Evolutionary conservation across 2,329 filamentous ascomycete species (phyloP).

Genomic region (Fusarium bactridioides): DNA sequence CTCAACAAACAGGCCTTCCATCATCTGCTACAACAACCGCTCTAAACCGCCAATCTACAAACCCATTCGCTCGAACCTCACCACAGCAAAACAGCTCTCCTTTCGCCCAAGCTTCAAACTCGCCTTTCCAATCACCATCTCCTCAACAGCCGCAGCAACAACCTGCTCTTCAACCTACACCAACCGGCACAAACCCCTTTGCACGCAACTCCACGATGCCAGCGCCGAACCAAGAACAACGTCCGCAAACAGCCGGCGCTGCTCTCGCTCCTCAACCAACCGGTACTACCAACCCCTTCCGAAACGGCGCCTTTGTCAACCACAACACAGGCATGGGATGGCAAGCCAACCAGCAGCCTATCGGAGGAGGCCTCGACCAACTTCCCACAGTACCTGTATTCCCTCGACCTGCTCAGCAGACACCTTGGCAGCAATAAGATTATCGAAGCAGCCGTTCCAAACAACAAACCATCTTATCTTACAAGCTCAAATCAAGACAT

Average conservation of each 20-base stretch:
- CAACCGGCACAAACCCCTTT: slow-evolving; percentile 68
- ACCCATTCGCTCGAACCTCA: slow-evolving; percentile 81
- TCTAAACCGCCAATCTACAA: slow-evolving; percentile 74
- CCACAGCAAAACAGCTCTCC: slow-evolving; percentile 51
- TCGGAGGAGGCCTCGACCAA: slow-evolving; percentile 82
- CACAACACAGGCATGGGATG: slow-evolving; percentile 88
- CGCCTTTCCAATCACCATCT: slow-evolving; percentile 56
- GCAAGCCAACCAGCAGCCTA: slow-evolving; percentile 80
- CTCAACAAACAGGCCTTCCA: slow-evolving; percentile 61
- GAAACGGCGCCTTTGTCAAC: slow-evolving; percentile 89
- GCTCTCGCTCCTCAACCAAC: slow-evolving; percentile 78
- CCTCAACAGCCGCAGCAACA: slow-evolving; percentile 43
- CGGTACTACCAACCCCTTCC: slow-evolving; percentile 92
- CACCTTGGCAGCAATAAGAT: slow-evolving; percentile 64
- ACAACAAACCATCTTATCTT: not conserved
- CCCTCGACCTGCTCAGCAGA: slow-evolving; percentile 75
- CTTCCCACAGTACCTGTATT: slow-evolving; percentile 85
- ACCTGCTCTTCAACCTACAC: slow-evolving; percentile 54
- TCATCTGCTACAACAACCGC: slow-evolving; percentile 52
- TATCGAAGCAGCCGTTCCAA: not conserved
- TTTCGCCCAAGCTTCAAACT: slow-evolving; percentile 48
- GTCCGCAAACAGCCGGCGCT: slow-evolving; percentile 56
- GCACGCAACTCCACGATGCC: slow-evolving; percentile 52
- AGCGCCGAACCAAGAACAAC: slow-evolving; percentile 48
- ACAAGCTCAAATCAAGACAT: slow-evolving; percentile 2